A percentile compares a stretch with the other conserved stretches of the same genome.
These are phyloP conservation scores for Heliosperma pusillum DNA, from an alignment of 148 eudicot species.

Conservation along the genomic window DNA sequence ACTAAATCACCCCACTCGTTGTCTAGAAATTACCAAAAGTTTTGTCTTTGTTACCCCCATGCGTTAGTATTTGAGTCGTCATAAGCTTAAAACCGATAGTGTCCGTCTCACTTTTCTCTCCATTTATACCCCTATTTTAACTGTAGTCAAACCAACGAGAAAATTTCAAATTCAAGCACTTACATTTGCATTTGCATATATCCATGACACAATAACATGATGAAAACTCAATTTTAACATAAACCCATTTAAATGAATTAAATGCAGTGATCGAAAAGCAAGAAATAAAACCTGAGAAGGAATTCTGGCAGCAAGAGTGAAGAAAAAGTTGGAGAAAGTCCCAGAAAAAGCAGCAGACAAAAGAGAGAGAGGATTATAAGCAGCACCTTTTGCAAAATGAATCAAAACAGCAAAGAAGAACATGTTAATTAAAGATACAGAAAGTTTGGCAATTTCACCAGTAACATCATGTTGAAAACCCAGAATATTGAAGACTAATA, in stretches of 20 bases:
- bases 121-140: not conserved
- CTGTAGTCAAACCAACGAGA: not conserved
- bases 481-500: slow-evolving; percentile 38
- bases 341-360: slow-evolving; percentile 61
- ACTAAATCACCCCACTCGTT: too few species aligned
- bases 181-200: too few species aligned
- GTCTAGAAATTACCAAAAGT: too few species aligned
- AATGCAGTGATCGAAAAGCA: not conserved
- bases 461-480: slow-evolving; percentile 40
- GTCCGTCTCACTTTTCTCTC: not conserved
- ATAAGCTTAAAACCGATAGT: too few species aligned
- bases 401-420: slow-evolving; percentile 58
- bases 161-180: not conserved
- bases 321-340: slow-evolving; percentile 44
- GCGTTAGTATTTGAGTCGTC: too few species aligned
- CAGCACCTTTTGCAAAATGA: slow-evolving; percentile 47
- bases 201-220: too few species aligned
- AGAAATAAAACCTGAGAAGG: slow-evolving; percentile 73
- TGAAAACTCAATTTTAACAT: not conserved
- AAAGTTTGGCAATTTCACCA: slow-evolving; percentile 43
- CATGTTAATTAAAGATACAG: slow-evolving; percentile 44
- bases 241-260: not conserved
- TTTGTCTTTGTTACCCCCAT: too few species aligned
- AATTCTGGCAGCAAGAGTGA: slow-evolving; percentile 66
- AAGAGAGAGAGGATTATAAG: slow-evolving; percentile 68